Evolutionary conservation across 371 early-diverging fungal genomes (phyloP), one percentile per base, ranked within the genome.

Genomic region (Mucor saturninus): DNA sequence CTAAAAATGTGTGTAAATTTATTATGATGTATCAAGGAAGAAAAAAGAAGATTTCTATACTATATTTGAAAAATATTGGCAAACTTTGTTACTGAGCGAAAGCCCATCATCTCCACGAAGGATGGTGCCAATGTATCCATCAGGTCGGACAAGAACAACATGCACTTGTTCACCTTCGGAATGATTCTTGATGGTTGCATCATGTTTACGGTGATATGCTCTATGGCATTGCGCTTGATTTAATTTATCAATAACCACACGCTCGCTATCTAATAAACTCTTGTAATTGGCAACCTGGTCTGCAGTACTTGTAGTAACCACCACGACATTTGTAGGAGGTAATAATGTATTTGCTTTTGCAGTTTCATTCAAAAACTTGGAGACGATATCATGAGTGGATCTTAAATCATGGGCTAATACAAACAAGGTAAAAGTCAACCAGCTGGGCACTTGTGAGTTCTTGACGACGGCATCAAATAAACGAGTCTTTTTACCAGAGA

Each of bases 141-240:
- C 79, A 7, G 79, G 76, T 46, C 79, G 64, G 9, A 79, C 67
- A 8, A 79, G 21, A 3, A 66, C 72, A 13, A 59, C 54, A 14
- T 68, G 64, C 2, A 65, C n/a, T 15, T 39, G 51, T 9, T 62
- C 60, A 29, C 58, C 56, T 13, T 63, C 65, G 3, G 45, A 53
- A 29, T 52, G 31, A 28, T 43, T 43, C 5, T 31, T 48, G 14
- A 14, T 28, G 31, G 37, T 39, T 3, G 49, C 56, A 21, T 58
- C 43, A 7, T 32, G 29, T 9, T 62, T 62, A 8, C 45, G 45
- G 26, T 65, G 60, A 57, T 75, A 80, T 0, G 65, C 68, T 56
- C 71, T 56, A 55, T 80, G 80, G 11, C 77, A 77, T 38, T 77
- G 80, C 30, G 77, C 72, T 48, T 70, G 69, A 43, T 80, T 80